Base-by-base conservation (phyloP, 2,329 filamentous ascomycete species). In the Fusarium denticulatum region DNA sequence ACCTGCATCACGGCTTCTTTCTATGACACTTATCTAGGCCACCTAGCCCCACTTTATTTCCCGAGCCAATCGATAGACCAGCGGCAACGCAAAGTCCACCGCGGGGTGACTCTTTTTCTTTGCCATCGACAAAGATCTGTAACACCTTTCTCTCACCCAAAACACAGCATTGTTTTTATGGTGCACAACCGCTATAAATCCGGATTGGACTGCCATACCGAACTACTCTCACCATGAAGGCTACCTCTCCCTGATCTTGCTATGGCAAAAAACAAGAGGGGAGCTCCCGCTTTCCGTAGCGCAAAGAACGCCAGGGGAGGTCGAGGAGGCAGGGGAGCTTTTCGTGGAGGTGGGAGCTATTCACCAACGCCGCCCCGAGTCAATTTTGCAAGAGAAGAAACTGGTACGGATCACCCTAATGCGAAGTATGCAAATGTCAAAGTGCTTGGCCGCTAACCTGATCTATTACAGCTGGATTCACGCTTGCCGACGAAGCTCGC, bases 401-500 rank as follows among this genome's bases (percentile, higher is more conserved):
- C 50, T 18, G 69, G 76, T 78, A 76, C 70, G 37, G 16, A 24
- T 26, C 24, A 26, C 46, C 12, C 16, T n/a, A 20, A 32, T 15
- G 22, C 22, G 7, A 28, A 28, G n/a, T 49, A 34, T 42, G 45
- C 30, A 13, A 30, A 14, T 16, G n/a, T 24, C 34, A 43, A 14
- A 15, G 24, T 36, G 22, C 40, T 24, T 28, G 39, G 22, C 37
- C 42, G 46, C 45, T n/a, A 36, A 55, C 60, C 63, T 75, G 60
- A 77, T 47, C 30, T 11, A 60, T 14, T 18, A 30, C 39, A 79
- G 77, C 58, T 63, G 76, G 72, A 15, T 78, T 82, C 15, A 81
- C 77, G 40, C 69, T 82, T 74, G 83, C 82, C 59, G 86, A 89
- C 26, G 85, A 88, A 76, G 87, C 86, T 64, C 82, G 84, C 60